Conservation (phyloP, 179 eudicot species). For the Camellia oleifera region DNA sequence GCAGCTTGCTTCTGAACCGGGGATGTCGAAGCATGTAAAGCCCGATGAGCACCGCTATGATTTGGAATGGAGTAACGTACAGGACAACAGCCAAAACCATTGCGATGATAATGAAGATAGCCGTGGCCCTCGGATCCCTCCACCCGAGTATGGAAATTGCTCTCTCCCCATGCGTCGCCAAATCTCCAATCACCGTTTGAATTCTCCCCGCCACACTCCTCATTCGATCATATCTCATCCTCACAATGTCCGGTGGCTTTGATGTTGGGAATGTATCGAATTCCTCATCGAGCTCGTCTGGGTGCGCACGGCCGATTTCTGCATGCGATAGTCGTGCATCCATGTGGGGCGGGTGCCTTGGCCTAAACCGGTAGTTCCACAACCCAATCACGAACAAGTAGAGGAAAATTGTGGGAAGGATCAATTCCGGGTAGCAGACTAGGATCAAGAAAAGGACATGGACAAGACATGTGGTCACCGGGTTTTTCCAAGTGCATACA, state of each 20-base stretch:
- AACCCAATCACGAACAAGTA: conserved; percentile 65
- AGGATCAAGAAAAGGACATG: conserved; percentile 63
- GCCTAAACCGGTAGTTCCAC: conserved; percentile 72
- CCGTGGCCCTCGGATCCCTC: conserved; percentile 93
- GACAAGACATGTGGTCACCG: conserved; percentile 61
- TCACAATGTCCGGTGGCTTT: conserved; percentile 50
- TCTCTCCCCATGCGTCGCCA: conserved; percentile 89
- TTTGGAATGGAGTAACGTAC: conserved; percentile 92
- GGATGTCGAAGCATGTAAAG: conserved; percentile 82
- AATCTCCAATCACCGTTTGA: conserved; percentile 77
- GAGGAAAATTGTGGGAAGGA: conserved; percentile 66
- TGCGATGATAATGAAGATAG: conserved; percentile 69
- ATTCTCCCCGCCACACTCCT: conserved; percentile 70
- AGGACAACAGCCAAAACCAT: conserved; percentile 68
- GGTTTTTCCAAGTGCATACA: conserved; percentile 71
- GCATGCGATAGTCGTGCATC: conserved; percentile 80
- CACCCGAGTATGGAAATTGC: conserved; percentile 75
- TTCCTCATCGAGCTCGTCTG: conserved; percentile 88
- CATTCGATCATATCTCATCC: conserved; percentile 75
- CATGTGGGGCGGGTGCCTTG: conserved; percentile 72
- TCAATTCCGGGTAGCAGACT: conserved; percentile 69
- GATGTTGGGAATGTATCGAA: conserved; percentile 83
- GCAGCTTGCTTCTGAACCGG: conserved; percentile 71
- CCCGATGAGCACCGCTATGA: conserved; percentile 65
- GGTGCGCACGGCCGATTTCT: conserved; percentile 40